These are phyloP conservation scores for Phialophora tarda DNA, from an alignment of 2,329 filamentous ascomycete species.

Conservation along the genomic window DNA sequence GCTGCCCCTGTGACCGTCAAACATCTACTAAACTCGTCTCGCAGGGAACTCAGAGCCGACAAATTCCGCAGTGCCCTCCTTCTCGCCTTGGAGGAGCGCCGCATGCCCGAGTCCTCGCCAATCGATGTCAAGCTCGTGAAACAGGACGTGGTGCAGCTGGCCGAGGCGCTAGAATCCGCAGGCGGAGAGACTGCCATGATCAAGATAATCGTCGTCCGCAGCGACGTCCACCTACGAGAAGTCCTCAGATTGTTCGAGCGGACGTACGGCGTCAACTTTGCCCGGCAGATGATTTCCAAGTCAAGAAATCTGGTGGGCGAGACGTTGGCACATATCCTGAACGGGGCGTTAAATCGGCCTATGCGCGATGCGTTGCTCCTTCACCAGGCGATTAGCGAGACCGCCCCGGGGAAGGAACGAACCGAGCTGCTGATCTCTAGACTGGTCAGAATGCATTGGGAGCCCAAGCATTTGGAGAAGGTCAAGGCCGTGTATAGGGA, in stretches of 20 bases:
- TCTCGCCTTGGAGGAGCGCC: constrained; percentile 77
- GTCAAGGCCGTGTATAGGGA: constrained; percentile 81
- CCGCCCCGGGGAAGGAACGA: constrained; percentile 72
- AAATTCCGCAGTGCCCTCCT: constrained; percentile 93
- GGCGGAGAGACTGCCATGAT: constrained; percentile 91
- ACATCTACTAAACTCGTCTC: not conserved
- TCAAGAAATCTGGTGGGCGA: constrained; percentile 93
- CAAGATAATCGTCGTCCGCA: constrained; percentile 77
- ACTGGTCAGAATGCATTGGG: constrained; percentile 91
- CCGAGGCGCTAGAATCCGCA: constrained; percentile 72
- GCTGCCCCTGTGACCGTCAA: not conserved
- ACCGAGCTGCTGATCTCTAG: constrained; percentile 87
- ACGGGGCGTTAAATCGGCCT: constrained; percentile 93
- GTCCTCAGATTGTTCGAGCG: constrained; percentile 78
- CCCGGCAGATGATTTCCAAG: constrained; percentile 82
- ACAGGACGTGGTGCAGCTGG: constrained; percentile 74
- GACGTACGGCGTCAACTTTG: constrained; percentile 79
- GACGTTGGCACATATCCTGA: constrained; percentile 90
- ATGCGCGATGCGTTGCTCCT: constrained; percentile 90
- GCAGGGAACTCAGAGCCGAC: constrained; percentile 85
- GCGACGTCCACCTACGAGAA: constrained; percentile 80
- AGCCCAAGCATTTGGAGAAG: constrained; percentile 76
- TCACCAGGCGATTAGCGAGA: constrained; percentile 83
- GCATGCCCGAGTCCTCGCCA: constrained; percentile 80
- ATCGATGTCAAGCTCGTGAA: constrained; percentile 67